Percentiles rank a stretch among this genome's conserved stretches.
These are phyloP conservation scores for Penicillium malachiteum DNA, from an alignment of 495 filamentous ascomycete genomes.

Conservation along the genomic window DNA sequence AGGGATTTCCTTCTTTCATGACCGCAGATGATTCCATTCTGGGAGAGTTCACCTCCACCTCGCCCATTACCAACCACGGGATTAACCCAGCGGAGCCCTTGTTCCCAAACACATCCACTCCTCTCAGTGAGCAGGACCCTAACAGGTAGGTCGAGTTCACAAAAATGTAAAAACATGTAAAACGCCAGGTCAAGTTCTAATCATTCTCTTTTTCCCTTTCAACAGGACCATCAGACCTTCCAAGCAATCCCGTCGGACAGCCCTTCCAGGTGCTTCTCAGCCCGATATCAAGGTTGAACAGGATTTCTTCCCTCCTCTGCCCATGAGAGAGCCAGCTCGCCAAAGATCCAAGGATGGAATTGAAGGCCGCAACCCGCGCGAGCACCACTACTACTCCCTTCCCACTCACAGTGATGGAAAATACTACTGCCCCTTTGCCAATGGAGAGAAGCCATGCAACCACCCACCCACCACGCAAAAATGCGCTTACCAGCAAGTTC, in stretches of 20 bases:
- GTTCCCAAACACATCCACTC: constrained; percentile 34
- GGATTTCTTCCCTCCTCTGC: constrained; percentile 41
- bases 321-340: constrained; percentile 37
- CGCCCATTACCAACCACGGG: constrained; percentile 36
- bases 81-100: constrained; percentile 45
- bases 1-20: constrained; percentile 43
- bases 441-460: constrained; percentile 67
- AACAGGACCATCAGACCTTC: constrained; percentile 41
- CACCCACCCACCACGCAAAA: constrained; percentile 89
- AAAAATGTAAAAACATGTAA: background rate
- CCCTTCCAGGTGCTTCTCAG: constrained; percentile 34
- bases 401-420: constrained; percentile 69
- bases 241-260: constrained; percentile 38
- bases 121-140: constrained; percentile 45
- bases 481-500: constrained; percentile 92
- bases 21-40: constrained; percentile 41
- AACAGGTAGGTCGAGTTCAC: constrained; percentile 39
- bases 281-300: constrained; percentile 37
- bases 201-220: constrained; percentile 4
- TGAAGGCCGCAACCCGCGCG: constrained; percentile 63
- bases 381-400: constrained; percentile 76
- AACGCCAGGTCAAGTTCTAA: constrained; percentile 9
- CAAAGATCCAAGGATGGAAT: constrained; percentile 48
- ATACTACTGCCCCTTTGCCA: constrained; percentile 86
- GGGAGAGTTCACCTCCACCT: constrained; percentile 35